Evolutionary conservation across 257 asterid genomes (phyloP), one percentile per base, ranked within the genome.

Genomic region (Salvia hispanica): DNA sequence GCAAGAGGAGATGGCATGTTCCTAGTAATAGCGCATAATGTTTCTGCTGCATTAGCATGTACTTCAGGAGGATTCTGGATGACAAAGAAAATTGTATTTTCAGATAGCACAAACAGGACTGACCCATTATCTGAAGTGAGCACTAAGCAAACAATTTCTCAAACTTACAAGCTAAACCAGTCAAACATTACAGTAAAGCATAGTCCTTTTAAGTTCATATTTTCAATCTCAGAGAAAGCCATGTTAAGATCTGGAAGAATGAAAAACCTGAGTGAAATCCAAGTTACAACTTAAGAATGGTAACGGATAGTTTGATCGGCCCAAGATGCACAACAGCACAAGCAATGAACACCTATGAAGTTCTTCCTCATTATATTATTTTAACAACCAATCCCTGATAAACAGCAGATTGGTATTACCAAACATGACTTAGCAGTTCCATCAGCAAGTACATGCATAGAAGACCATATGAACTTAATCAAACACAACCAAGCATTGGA

Each of bases 41-140:
- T 83, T 79, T 94, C 99, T 67, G 99, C 96, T 58, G 97, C 90
- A 82, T 94, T 94, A 69, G 95, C 96, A 73, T 94, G 96, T 50
- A 91, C 97, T 82, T 94, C 99, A 61, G 97, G 91, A 72, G 93
- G 74, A 82, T 84, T 80, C 99, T 94, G 96, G 47, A 76, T 40
- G 63, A 65, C 31, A 70, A 25, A 69, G 15, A 62, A 73, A 42
- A 66, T 10, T 46, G 53, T n/a, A 76, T 55, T 62, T 36, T 72
- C 73, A 45, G 65, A 60, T 45, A 39, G 74, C 36, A 68, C 8
- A 68, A 45, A 7, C 21, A 14, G 18, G 42, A 60, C 62, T 40
- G n/a, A 66, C 53, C 52, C 37, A 56, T 48, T 58, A 71, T 43
- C 51, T 48, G 53, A 76, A 64, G 64, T 5, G 39, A 47, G 54